Conservation (phyloP, 768 basidiomycete genomes). For the Lactarius trivialis region DNA sequence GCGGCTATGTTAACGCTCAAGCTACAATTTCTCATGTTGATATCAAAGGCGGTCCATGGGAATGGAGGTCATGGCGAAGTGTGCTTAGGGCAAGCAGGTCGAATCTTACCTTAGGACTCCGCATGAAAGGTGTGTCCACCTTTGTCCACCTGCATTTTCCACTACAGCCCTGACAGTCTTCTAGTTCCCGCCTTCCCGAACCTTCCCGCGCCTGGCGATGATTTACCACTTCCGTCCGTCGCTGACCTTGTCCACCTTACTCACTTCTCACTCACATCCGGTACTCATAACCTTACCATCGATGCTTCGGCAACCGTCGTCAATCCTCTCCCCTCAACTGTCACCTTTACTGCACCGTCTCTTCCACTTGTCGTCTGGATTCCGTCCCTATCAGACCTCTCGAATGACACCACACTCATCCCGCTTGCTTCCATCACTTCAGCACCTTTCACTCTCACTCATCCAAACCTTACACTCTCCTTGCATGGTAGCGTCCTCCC, state of each 20-base stretch:
- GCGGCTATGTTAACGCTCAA: slow-evolving; percentile 4
- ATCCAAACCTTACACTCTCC: slow-evolving; percentile 59
- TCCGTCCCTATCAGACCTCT: slow-evolving; percentile 27
- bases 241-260: slow-evolving; percentile 54
- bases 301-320: slow-evolving; percentile 49
- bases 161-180: slow-evolving; percentile 13
- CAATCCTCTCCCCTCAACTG: slow-evolving; percentile 46
- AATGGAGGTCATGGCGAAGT: slow-evolving; percentile 11
- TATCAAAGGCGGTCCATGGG: slow-evolving; percentile 5
- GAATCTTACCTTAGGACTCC: slow-evolving; percentile 29
- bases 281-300: slow-evolving; percentile 28
- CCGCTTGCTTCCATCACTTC: slow-evolving; percentile 52
- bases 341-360: slow-evolving; percentile 47
- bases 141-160: slow-evolving; percentile 5
- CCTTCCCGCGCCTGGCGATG: slow-evolving; percentile 51
- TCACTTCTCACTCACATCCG: slow-evolving; percentile 44
- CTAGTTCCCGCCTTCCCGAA: slow-evolving; percentile 62
- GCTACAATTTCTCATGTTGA: slow-evolving; percentile 2
- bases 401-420: slow-evolving; percentile 26
- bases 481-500: slow-evolving; percentile 55
- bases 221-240: slow-evolving; percentile 47
- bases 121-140: slow-evolving; percentile 44
- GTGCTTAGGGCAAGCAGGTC: background rate
- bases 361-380: slow-evolving; percentile 60
- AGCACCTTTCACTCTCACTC: slow-evolving; percentile 51